phyloP scores from a whole-genome alignment of 2,329 filamentous ascomycete genomes.

The Sphaerulina populicola region DNA sequence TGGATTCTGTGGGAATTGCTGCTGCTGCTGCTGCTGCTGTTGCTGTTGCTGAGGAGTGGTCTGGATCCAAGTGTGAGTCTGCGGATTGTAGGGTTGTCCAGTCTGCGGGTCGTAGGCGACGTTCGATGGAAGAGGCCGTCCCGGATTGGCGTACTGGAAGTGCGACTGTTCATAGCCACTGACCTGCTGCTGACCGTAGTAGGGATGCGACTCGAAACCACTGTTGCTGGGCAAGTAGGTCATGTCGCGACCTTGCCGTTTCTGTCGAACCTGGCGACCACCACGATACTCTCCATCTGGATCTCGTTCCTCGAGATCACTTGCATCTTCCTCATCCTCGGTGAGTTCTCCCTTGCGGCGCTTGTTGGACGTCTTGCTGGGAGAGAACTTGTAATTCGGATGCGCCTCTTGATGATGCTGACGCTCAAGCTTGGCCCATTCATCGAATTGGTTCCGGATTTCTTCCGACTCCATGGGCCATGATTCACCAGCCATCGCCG shows the following conservation, averaged over 20 bases:
- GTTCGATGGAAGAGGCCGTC: slow-evolving; percentile 27
- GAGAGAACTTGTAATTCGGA: slow-evolving; percentile 89
- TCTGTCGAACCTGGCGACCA: slow-evolving; percentile 23
- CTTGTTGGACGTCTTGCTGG: slow-evolving; percentile 58
- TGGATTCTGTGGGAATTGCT: slow-evolving; percentile 21
- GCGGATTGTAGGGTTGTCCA: slow-evolving; percentile 27
- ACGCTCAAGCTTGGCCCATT: slow-evolving; percentile 70
- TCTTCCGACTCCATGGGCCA: slow-evolving; percentile 74
- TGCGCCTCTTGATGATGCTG: slow-evolving; percentile 78
- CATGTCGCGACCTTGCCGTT: slow-evolving; percentile 20
- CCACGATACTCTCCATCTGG: slow-evolving; percentile 31
- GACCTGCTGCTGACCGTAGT: slow-evolving; percentile 27
- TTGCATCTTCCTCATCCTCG: slow-evolving; percentile 30
- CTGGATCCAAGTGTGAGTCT: slow-evolving; percentile 25
- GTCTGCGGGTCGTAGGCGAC: slow-evolving; percentile 25
- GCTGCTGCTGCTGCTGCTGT: slow-evolving; percentile 14
- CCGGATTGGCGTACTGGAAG: slow-evolving; percentile 26
- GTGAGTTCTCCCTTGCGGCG: slow-evolving; percentile 36
- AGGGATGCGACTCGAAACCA: slow-evolving; percentile 29
- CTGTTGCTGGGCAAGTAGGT: slow-evolving; percentile 24
- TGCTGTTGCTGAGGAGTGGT: slow-evolving; percentile 20
- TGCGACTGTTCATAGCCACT: slow-evolving; percentile 26
- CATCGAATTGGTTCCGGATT: slow-evolving; percentile 66
- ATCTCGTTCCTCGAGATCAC: slow-evolving; percentile 30
- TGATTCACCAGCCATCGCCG: slow-evolving; percentile 72